These are phyloP conservation scores for Lolium rigidum DNA, from an alignment of 176 grass and related monocot genomes.

Conservation along the genomic window DNA sequence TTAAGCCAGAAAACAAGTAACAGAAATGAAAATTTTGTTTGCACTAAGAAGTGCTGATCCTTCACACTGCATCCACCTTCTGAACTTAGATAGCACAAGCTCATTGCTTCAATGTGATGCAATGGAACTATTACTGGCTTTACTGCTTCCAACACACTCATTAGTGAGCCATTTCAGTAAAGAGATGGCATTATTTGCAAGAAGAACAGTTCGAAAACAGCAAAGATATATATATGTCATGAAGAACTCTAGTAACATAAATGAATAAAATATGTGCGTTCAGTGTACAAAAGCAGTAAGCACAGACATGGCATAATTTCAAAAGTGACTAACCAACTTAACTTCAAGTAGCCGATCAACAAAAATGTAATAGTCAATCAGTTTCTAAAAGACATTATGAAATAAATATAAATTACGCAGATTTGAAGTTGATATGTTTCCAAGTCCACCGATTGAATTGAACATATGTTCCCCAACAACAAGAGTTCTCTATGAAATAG, in stretches of 20 bases:
- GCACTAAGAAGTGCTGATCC: neutral
- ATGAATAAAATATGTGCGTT: no score
- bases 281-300: no score
- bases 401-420: constrained; percentile 7
- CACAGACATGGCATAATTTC: neutral
- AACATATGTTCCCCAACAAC: neutral
- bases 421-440: neutral
- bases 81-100: constrained; percentile 26
- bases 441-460: neutral
- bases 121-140: neutral
- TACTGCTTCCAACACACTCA: neutral
- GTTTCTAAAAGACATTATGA: neutral
- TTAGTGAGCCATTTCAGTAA: neutral
- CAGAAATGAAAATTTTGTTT: neutral
- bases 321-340: neutral
- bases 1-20: neutral
- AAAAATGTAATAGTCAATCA: neutral
- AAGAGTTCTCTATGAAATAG: constrained; percentile 1
- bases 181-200: neutral
- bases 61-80: constrained; percentile 2
- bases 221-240: neutral
- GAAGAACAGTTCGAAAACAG: neutral
- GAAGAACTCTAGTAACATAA: no score
- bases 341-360: neutral
- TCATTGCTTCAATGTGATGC: neutral